Conservation (phyloP, 164 flowering plant species). For the Liquidambar formosana region DNA sequence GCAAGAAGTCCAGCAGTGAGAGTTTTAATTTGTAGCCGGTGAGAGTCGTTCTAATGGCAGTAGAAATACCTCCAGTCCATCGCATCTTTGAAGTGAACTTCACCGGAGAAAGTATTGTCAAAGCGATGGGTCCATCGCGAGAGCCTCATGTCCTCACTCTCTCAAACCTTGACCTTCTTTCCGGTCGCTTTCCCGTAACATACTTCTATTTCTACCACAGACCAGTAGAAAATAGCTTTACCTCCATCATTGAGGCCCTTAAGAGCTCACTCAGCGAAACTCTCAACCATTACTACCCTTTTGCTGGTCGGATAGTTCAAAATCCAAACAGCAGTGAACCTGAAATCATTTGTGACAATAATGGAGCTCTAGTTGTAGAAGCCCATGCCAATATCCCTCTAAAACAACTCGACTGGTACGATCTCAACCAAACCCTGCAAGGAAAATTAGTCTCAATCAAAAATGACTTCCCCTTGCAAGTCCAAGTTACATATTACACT, state of each 20-base stretch:
- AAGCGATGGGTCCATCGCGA: constrained; percentile 21
- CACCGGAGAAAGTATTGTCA: constrained; percentile 28
- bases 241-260: constrained; percentile 18
- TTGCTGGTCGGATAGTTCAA: constrained; percentile 41
- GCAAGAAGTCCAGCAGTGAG: neutral
- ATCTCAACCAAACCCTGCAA: constrained; percentile 33
- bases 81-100: constrained; percentile 23
- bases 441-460: constrained; percentile 35
- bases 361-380: constrained; percentile 41
- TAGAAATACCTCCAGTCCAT: neutral
- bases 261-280: constrained; percentile 36
- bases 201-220: constrained; percentile 49
- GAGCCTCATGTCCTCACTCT: constrained; percentile 27
- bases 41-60: neutral
- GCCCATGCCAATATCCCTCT: constrained; percentile 34
- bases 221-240: neutral
- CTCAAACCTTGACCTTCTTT: constrained; percentile 60
- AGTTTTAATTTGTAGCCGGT: no score
- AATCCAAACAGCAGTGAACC: constrained; percentile 40
- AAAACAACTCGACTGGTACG: constrained; percentile 32
- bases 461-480: constrained; percentile 29
- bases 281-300: constrained; percentile 41
- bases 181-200: constrained; percentile 59
- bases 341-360: constrained; percentile 49
- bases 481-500: constrained; percentile 42